These are phyloP conservation scores for Botrytis fragariae DNA, from an alignment of 2,329 filamentous ascomycete genomes.

Conservation along the genomic window DNA sequence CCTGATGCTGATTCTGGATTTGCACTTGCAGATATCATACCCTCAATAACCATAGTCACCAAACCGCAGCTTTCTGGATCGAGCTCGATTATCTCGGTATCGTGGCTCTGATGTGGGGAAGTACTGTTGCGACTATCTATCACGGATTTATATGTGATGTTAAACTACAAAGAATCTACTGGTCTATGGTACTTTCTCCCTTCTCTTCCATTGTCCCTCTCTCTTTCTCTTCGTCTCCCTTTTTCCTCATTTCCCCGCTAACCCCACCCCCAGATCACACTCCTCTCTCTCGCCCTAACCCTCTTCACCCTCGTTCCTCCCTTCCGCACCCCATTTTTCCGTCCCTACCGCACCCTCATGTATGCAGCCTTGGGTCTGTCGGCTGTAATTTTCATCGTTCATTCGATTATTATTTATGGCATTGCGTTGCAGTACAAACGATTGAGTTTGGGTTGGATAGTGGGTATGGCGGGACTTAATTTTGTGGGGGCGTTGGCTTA, in stretches of 20 bases:
- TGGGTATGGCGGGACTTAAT: slow-evolving; percentile 23
- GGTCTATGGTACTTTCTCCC: slow-evolving; percentile 40
- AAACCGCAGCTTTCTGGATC: slow-evolving; percentile 39
- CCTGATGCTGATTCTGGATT: no score
- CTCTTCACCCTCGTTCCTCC: slow-evolving; percentile 34
- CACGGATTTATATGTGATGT: slow-evolving; percentile 44
- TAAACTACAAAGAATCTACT: slow-evolving; percentile 38
- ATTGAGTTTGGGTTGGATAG: slow-evolving; percentile 27
- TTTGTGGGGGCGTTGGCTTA: slow-evolving; percentile 25
- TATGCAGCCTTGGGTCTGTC: slow-evolving; percentile 33
- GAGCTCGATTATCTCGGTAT: slow-evolving; percentile 43
- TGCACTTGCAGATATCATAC: slow-evolving; percentile 39
- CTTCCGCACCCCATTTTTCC: slow-evolving; percentile 26
- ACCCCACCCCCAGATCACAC: slow-evolving; percentile 30
- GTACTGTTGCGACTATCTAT: slow-evolving; percentile 44
- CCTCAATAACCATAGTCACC: slow-evolving; percentile 42
- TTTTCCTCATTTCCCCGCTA: slow-evolving; percentile 24
- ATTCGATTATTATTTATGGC: slow-evolving; percentile 29
- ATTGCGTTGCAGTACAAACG: slow-evolving; percentile 25
- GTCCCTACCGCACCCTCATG: slow-evolving; percentile 29
- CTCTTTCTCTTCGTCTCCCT: no score
- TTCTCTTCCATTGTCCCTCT: not conserved
- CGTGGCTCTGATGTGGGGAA: slow-evolving; percentile 41
- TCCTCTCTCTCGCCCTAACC: not conserved
- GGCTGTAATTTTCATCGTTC: slow-evolving; percentile 32